Evolutionary conservation across 2,329 filamentous ascomycete genomes (phyloP).

Genomic region (Arthrobotrys conoides): DNA sequence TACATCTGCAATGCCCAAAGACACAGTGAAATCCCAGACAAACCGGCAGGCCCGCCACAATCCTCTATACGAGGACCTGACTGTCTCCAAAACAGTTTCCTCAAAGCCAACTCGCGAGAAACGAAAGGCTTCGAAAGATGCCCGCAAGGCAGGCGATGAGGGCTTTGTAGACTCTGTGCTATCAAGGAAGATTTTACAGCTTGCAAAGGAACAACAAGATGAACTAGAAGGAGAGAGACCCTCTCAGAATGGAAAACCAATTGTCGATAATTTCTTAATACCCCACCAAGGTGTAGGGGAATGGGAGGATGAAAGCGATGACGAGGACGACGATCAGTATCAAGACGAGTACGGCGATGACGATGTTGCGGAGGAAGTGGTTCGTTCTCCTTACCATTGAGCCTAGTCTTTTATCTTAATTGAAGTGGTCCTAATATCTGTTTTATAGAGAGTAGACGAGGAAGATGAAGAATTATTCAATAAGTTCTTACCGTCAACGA

Average conservation of each 20-base stretch:
- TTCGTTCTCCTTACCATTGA: background rate
- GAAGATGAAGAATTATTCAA: constrained; percentile 91
- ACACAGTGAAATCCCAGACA: constrained; percentile 56
- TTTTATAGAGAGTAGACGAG: constrained; percentile 83
- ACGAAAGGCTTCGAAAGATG: constrained; percentile 71
- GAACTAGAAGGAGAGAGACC: constrained; percentile 60
- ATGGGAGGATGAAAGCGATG: constrained; percentile 60
- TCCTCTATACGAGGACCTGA: constrained; percentile 89
- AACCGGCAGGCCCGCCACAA: constrained; percentile 79
- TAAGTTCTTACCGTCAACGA: constrained; percentile 86
- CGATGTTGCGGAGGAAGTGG: constrained; percentile 46
- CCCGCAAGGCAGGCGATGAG: constrained; percentile 72
- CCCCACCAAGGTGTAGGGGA: constrained; percentile 55
- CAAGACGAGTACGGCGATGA: constrained; percentile 58
- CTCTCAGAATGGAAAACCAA: constrained; percentile 59
- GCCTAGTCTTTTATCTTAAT: background rate
- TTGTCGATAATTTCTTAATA: constrained; percentile 61
- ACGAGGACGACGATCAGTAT: constrained; percentile 62
- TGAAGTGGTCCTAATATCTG: constrained; percentile 7
- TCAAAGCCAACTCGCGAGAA: constrained; percentile 80
- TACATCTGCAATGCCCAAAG: constrained; percentile 54
- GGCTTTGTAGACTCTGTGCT: constrained; percentile 88
- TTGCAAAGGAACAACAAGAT: constrained; percentile 78
- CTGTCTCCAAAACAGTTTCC: constrained; percentile 74
- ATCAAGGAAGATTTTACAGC: constrained; percentile 87